Conservation (phyloP, 108 stramenopile species). For the Cylindrotheca closterium region DNA sequence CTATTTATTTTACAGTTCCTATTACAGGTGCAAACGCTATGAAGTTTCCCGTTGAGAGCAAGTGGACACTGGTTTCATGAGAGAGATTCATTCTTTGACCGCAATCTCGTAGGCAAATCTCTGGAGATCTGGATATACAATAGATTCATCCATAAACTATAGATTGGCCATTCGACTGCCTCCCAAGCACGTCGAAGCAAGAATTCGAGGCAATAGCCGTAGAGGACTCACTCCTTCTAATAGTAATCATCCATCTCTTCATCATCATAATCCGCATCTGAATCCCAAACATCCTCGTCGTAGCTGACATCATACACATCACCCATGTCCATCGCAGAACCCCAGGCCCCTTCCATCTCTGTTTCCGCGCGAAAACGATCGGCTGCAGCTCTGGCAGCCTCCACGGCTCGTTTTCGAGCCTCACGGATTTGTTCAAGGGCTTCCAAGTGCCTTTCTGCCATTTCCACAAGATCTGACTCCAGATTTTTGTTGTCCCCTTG, state of each 20-base stretch:
- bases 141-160: too few relatives aligned
- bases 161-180: too few relatives aligned
- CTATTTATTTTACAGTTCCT: too few relatives aligned
- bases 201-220: too few relatives aligned
- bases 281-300: slow-evolving; percentile 28
- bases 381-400: slow-evolving; percentile 37
- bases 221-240: too few relatives aligned
- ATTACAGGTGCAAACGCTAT: too few relatives aligned
- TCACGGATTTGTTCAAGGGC: slow-evolving; percentile 51
- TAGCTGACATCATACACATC: background rate
- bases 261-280: slow-evolving; percentile 17
- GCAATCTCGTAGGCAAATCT: too few relatives aligned
- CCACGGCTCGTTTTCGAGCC: slow-evolving; percentile 44
- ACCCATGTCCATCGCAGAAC: slow-evolving; percentile 11
- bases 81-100: too few relatives aligned
- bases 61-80: too few relatives aligned
- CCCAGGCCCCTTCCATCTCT: slow-evolving; percentile 27
- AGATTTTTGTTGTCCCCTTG: slow-evolving; percentile 13
- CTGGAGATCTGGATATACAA: too few relatives aligned
- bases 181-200: too few relatives aligned
- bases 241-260: slow-evolving; percentile 8
- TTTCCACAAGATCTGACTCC: slow-evolving; percentile 40
- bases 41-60: too few relatives aligned
- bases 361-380: slow-evolving; percentile 14
- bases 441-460: slow-evolving; percentile 64